Conservation (phyloP, 1,284 basidiomycete genomes). For the Trametes versicolor region DNA sequence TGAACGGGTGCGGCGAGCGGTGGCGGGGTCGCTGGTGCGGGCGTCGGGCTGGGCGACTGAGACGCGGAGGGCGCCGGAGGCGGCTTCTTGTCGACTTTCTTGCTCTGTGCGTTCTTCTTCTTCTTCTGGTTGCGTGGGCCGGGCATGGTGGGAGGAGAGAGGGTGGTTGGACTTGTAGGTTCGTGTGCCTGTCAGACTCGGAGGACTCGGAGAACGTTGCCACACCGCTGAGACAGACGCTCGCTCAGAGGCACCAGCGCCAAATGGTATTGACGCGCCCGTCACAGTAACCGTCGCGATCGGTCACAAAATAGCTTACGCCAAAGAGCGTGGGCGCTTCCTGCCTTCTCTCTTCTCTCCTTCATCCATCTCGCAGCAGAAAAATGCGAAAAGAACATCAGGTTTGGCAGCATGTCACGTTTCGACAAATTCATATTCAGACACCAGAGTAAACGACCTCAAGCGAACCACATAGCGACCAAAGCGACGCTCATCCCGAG, state of each 20-base stretch:
- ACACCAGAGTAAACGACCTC: background rate
- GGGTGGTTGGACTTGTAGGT: conserved; percentile 3
- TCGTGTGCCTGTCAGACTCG: background rate
- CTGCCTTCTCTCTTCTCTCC: too few species aligned
- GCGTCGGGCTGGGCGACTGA: conserved; percentile 11
- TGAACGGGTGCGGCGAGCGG: background rate
- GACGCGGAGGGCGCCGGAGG: background rate
- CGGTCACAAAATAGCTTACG: background rate
- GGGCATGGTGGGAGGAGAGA: conserved; percentile 47
- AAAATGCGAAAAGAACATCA: too few species aligned
- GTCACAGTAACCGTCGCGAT: conserved; percentile 19
- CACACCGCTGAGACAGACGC: background rate
- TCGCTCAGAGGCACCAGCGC: conserved; percentile 3
- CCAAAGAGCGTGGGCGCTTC: background rate
- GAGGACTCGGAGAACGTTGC: conserved; percentile 6
- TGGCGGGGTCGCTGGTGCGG: conserved; percentile 12
- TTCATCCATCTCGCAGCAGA: too few species aligned
- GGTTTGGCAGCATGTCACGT: too few species aligned
- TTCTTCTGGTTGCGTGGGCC: conserved; percentile 57
- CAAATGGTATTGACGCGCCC: conserved; percentile 3
- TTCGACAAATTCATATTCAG: background rate
- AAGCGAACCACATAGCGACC: background rate
- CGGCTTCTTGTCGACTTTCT: conserved; percentile 38
- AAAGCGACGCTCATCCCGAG: background rate
- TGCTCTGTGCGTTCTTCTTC: conserved; percentile 40